Evolutionary conservation across 2,329 filamentous ascomycete species (phyloP), one percentile per base, ranked within the genome.

Genomic region (Spiromastix sp.): DNA sequence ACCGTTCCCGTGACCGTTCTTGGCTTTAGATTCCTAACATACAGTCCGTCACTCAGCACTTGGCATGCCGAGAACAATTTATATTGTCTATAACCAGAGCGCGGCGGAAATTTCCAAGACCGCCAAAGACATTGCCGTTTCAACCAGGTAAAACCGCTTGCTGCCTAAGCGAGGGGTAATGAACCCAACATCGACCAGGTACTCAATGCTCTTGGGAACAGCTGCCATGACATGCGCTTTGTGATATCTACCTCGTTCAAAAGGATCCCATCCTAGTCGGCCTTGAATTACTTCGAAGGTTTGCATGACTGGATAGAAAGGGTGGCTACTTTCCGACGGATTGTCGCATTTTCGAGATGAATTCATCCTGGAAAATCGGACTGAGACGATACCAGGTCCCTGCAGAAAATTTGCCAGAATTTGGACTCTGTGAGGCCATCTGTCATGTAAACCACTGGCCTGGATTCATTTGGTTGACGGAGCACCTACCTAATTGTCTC

Each of bases 221-320:
- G n/a, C n/a, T n/a, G n/a, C n/a, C n/a, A n/a, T n/a, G n/a, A n/a
- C n/a, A n/a, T n/a, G n/a, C n/a, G n/a, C 26, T 29, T 29, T 12
- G 26, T 8, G 9, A 7, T 8, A 29, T 29, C 26, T 12, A n/a
- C 8, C 16, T 15, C 12, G 12, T 29, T 29, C n/a, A 10, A 12
- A 29, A 29, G 12, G n/a, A 15, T 7, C 12, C 8, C n/a, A 12
- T 15, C 21, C 26, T 22, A 32, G 34, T 11, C 25, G 16, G 19
- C 38, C 25, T 38, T 19, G 11, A 17, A 16, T 37, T 5, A 36
- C 38, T n/a, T 40, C 37, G 3, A 42, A 22, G 12, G 37, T 12
- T 17, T 42, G 29, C 15, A 22, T 5, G 7, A 43, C 39, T 4
- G 42, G 42, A 28, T 32, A 43, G 6, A 45, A 21, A 9, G 17